These are phyloP conservation scores for Solanum sparsipilum DNA, from an alignment of 257 asterid species.

Conservation along the genomic window DNA sequence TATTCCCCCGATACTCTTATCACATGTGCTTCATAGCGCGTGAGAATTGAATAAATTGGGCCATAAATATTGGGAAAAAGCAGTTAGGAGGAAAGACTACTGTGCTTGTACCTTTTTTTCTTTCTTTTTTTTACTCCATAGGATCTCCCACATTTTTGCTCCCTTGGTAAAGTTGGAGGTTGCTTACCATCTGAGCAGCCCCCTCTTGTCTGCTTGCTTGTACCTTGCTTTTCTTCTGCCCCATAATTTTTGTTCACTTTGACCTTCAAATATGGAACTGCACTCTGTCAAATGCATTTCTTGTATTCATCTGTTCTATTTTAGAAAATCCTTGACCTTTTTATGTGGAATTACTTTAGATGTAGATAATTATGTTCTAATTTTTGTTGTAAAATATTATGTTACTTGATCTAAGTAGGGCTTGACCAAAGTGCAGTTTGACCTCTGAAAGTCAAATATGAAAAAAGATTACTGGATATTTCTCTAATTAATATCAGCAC, in stretches of 20 bases:
- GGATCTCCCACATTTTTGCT: not conserved
- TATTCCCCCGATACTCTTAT: not conserved
- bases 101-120: not conserved
- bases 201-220: not conserved
- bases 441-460: not conserved
- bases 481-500: not conserved
- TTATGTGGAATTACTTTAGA: not conserved
- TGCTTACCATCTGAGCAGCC: not conserved
- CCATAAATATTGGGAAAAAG: not conserved
- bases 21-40: not conserved
- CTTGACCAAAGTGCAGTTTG: not conserved
- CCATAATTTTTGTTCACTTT: not conserved
- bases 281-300: not conserved
- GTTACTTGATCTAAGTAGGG: not conserved
- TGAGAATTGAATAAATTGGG: not conserved
- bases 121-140: not conserved
- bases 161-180: not conserved
- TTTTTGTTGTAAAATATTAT: not conserved
- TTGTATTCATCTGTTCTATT: not conserved
- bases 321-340: not conserved
- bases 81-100: not conserved
- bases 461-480: not conserved
- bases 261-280: not conserved
- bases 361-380: not conserved
- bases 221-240: not conserved